These are phyloP conservation scores for Botrytis tulipae DNA, from an alignment of 2,329 filamentous ascomycete species.

Conservation along the genomic window DNA sequence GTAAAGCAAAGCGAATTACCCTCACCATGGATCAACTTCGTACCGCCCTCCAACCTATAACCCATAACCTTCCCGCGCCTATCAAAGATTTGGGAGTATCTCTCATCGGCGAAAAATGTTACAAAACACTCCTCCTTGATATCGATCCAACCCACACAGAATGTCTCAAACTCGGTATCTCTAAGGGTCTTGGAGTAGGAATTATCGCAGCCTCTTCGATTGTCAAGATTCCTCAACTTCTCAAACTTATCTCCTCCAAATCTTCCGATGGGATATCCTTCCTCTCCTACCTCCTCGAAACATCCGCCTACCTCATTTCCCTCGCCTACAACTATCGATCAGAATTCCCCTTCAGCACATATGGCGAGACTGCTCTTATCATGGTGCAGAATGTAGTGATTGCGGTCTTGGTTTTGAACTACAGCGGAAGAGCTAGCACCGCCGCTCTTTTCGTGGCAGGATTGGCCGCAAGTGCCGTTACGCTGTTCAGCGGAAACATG, in stretches of 20 bases:
- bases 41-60: constrained; percentile 63
- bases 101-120: constrained; percentile 81
- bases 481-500: constrained; percentile 68
- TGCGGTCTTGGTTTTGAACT: constrained; percentile 80
- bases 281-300: constrained; percentile 90
- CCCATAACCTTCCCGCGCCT: constrained; percentile 69
- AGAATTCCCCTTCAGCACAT: constrained; percentile 93
- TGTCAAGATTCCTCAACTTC: constrained; percentile 94
- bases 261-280: constrained; percentile 85
- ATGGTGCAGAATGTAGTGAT: constrained; percentile 91
- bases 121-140: constrained; percentile 80
- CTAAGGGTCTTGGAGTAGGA: constrained; percentile 87
- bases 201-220: constrained; percentile 88
- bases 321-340: constrained; percentile 91
- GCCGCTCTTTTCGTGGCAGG: constrained; percentile 78
- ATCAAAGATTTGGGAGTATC: constrained; percentile 72
- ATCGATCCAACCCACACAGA: constrained; percentile 73
- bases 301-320: constrained; percentile 79
- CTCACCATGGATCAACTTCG: constrained; percentile 59
- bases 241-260: constrained; percentile 81
- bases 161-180: constrained; percentile 86
- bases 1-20: neutral
- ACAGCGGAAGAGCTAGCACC: constrained; percentile 63
- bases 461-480: constrained; percentile 65
- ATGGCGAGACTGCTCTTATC: constrained; percentile 91